phyloP scores from a whole-genome alignment of 331 rosid species.

The Saraca asoca region DNA sequence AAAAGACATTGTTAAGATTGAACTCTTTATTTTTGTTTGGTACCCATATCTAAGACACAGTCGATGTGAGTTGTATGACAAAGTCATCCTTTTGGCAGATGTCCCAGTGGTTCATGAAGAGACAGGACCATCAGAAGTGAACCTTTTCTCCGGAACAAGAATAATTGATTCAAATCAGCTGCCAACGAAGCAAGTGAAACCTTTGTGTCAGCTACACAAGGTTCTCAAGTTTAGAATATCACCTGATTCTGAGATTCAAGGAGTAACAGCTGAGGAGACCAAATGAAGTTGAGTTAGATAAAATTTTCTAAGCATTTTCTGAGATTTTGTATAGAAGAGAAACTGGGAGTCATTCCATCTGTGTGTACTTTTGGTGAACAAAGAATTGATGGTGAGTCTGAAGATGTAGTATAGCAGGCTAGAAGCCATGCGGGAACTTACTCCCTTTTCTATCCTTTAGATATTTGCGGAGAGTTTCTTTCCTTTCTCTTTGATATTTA shows the following conservation, averaged over 20 bases:
- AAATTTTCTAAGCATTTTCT: not conserved
- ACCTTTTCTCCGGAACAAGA: slow-evolving; percentile 54
- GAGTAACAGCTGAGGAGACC: slow-evolving; percentile 24
- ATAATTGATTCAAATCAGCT: slow-evolving; percentile 58
- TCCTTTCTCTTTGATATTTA: not conserved
- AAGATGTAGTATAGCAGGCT: not conserved
- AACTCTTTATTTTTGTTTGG: not conserved
- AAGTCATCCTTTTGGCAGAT: slow-evolving; percentile 42
- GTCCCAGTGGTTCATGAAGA: slow-evolving; percentile 62
- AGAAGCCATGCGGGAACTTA: not conserved
- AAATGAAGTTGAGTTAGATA: slow-evolving; percentile 23
- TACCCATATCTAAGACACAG: slow-evolving; percentile 10
- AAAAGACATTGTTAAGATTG: not conserved
- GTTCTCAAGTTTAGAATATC: slow-evolving; percentile 63
- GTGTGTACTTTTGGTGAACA: not conserved
- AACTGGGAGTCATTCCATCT: not conserved
- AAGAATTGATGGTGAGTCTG: slow-evolving; percentile 5
- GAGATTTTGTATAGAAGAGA: not conserved
- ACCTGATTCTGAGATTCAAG: slow-evolving; percentile 47
- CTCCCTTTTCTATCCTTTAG: not conserved
- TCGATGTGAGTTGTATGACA: slow-evolving; percentile 26
- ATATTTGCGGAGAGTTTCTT: slow-evolving; percentile 12
- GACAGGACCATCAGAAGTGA: slow-evolving; percentile 67
- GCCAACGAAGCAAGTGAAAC: slow-evolving; percentile 62
- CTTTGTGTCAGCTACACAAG: slow-evolving; percentile 57